Percentiles rank a stretch among this genome's conserved stretches.
Evolutionary conservation across 257 asterid species (phyloP).

Genomic region (Solanum paucissectum): DNA sequence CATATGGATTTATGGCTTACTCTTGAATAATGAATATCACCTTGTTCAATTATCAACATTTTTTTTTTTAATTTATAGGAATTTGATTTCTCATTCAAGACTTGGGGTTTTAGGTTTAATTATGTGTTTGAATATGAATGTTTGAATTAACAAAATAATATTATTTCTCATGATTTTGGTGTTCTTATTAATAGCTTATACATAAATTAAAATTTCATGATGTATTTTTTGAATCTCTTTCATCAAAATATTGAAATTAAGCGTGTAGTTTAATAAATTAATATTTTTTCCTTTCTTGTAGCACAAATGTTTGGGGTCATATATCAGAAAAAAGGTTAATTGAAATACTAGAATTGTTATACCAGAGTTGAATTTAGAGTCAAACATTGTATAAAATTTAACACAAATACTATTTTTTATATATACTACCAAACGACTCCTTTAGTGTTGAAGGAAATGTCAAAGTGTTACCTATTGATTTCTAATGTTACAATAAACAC

Average conservation of each 20-base stretch:
- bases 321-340: no score
- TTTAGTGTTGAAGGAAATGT: neutral
- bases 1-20: neutral
- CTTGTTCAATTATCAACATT: neutral
- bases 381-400: no score
- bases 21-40: neutral
- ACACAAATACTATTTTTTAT: no score
- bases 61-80: neutral
- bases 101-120: neutral
- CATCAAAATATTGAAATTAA: neutral
- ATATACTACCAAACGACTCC: neutral
- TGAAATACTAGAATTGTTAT: no score
- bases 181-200: neutral
- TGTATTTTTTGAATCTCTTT: neutral
- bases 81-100: neutral
- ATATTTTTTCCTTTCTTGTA: no score
- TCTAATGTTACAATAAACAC: neutral
- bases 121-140: neutral
- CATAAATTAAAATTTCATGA: neutral
- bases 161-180: neutral
- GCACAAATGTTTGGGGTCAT: no score
- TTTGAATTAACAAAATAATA: neutral
- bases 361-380: no score
- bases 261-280: neutral
- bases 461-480: no score